A percentile compares a stretch with the other conserved stretches of the same genome.
These are phyloP conservation scores for Didymella arachidicola DNA, from an alignment of 2,329 filamentous ascomycete species.

Conservation along the genomic window DNA sequence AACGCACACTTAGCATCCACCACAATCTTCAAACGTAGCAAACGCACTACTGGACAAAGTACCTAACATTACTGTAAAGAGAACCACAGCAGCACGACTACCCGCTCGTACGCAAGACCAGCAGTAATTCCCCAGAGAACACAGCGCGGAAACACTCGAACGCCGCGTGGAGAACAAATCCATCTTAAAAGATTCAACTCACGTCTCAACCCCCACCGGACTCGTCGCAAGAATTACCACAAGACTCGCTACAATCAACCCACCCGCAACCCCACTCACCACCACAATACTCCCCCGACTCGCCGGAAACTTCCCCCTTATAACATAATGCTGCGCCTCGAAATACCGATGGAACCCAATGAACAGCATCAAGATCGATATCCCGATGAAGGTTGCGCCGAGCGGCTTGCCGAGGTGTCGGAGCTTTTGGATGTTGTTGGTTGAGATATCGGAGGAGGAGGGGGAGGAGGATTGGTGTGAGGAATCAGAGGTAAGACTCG, in stretches of 20 bases:
- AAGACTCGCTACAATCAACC: slow-evolving; percentile 66
- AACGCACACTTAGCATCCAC: too few species aligned
- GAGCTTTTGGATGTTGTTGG: slow-evolving; percentile 8
- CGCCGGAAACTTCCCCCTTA: slow-evolving; percentile 80
- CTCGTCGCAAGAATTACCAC: slow-evolving; percentile 66
- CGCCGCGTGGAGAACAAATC: too few species aligned
- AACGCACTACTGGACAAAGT: too few species aligned
- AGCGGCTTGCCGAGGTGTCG: slow-evolving; percentile 47
- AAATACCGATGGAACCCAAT: slow-evolving; percentile 82
- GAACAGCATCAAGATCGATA: slow-evolving; percentile 76
- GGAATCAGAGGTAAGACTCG: slow-evolving; percentile 55
- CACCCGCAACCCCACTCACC: slow-evolving; percentile 69
- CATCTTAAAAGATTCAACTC: too few species aligned
- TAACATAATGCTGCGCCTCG: slow-evolving; percentile 79
- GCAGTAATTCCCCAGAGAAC: too few species aligned
- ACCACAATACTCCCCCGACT: slow-evolving; percentile 77
- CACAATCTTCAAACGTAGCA: too few species aligned
- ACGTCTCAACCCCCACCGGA: slow-evolving; percentile 41
- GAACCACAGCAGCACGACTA: too few species aligned
- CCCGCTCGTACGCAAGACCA: too few species aligned
- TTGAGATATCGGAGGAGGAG: slow-evolving; percentile 23
- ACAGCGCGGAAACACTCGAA: too few species aligned
- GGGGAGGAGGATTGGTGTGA: slow-evolving; percentile 9
- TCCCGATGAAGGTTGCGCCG: slow-evolving; percentile 77
- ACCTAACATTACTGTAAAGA: too few species aligned